Evolutionary conservation across 257 asterid species (phyloP).

Genomic region (Gentiana straminea): DNA sequence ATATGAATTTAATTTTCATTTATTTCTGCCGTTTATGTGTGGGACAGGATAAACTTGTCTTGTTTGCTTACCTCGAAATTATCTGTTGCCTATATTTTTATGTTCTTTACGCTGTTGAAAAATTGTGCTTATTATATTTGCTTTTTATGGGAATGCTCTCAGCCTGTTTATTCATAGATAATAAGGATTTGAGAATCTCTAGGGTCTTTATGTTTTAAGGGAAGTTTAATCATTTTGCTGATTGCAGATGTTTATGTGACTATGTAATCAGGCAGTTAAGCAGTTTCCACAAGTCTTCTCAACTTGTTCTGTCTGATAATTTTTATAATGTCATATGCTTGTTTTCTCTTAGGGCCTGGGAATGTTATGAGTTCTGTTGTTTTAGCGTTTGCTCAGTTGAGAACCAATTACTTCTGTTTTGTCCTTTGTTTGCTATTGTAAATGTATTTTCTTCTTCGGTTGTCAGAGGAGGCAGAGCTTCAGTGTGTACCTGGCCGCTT

Average conservation of each 20-base stretch:
- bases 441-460: conserved; percentile 5
- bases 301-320: not conserved
- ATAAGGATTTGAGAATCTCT: not conserved
- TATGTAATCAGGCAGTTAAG: not conserved
- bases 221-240: not conserved
- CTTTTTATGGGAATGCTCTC: not conserved
- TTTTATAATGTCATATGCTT: not conserved
- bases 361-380: not conserved
- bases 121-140: not conserved
- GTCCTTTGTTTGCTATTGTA: conserved; percentile 1
- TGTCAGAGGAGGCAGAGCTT: conserved; percentile 89
- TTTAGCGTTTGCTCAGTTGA: not conserved
- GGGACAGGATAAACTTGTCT: not conserved
- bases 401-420: not conserved
- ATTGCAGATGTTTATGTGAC: not conserved
- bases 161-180: not conserved
- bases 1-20: conserved; percentile 13
- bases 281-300: too few relatives aligned
- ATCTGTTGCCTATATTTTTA: not conserved
- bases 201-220: not conserved
- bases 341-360: not conserved
- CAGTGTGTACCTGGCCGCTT: conserved; percentile 84
- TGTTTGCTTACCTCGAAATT: not conserved
- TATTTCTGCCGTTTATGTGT: conserved; percentile 1
- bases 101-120: too few relatives aligned